A percentile compares a stretch with the other conserved stretches of the same genome.
Conservation (phyloP, 768 basidiomycete species). For the Suillus fuscotomentosus region DNA sequence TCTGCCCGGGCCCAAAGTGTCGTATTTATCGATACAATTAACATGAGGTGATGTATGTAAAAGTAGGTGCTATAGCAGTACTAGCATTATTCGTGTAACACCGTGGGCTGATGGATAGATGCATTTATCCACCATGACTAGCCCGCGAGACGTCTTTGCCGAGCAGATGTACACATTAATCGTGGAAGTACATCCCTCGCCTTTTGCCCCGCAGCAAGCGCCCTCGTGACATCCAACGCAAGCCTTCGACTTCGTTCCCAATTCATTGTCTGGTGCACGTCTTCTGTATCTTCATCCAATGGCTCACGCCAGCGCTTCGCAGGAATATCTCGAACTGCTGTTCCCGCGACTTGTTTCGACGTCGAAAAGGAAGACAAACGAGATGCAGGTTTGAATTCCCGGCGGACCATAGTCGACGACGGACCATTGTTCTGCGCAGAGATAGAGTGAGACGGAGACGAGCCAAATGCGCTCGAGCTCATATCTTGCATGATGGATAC, state of each 20-base stretch:
- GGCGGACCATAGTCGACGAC: background rate
- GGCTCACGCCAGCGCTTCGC: background rate
- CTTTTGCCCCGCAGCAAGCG: slow-evolving; percentile 15
- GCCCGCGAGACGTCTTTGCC: background rate
- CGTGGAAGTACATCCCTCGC: slow-evolving; percentile 26
- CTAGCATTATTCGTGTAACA: background rate
- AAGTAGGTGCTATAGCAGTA: background rate
- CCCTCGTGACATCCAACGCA: slow-evolving; percentile 21
- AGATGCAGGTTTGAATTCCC: background rate
- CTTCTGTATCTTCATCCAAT: background rate
- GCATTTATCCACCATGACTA: background rate
- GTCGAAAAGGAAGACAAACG: background rate
- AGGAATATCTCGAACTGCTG: background rate
- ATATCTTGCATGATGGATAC: background rate
- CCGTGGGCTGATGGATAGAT: background rate
- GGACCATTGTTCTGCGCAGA: background rate
- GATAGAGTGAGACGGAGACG: no score
- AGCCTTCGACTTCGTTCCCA: slow-evolving; percentile 27
- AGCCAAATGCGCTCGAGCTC: background rate
- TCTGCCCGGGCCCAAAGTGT: no score
- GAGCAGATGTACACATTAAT: slow-evolving; percentile 15
- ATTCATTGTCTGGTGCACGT: slow-evolving; percentile 12
- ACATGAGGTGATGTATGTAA: background rate
- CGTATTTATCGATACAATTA: background rate
- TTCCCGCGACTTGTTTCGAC: background rate